Evolutionary conservation across 2,329 filamentous ascomycete genomes (phyloP).

Genomic region (Akanthomyces uredinophilus): DNA sequence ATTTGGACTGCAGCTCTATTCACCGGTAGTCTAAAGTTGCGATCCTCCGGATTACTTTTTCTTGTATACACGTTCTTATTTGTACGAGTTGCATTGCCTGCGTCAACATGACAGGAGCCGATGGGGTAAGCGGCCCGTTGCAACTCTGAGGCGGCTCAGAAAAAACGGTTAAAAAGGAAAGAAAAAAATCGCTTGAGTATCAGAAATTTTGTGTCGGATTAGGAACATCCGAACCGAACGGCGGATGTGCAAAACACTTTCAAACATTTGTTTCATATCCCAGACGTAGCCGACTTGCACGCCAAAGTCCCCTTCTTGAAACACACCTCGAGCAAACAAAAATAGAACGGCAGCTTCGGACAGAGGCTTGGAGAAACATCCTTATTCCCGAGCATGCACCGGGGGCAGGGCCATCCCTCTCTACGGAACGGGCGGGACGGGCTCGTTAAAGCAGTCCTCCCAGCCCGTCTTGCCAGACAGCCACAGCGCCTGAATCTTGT

Average conservation of each 20-base stretch:
- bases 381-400: too few relatives aligned
- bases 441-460: constrained; percentile 4
- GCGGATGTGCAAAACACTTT: not conserved
- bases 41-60: too few relatives aligned
- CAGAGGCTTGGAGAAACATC: not conserved
- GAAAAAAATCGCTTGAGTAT: not conserved
- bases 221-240: not conserved
- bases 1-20: not conserved
- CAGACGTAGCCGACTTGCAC: not conserved
- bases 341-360: not conserved
- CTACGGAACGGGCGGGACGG: not conserved
- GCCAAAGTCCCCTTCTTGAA: not conserved
- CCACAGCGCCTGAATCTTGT: not conserved
- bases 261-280: constrained; percentile 5
- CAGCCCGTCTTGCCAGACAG: not conserved
- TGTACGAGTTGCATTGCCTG: too few relatives aligned
- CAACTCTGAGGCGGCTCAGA: too few relatives aligned
- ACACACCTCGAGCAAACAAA: not conserved
- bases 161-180: too few relatives aligned
- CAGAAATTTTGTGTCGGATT: not conserved
- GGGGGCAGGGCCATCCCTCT: too few relatives aligned
- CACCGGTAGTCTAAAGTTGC: too few relatives aligned
- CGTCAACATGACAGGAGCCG: too few relatives aligned
- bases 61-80: too few relatives aligned
- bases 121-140: too few relatives aligned